Percentiles rank a stretch among this genome's conserved stretches.
phyloP scores from a whole-genome alignment of 345 rosid species.

The Brassica rapa region DNA sequence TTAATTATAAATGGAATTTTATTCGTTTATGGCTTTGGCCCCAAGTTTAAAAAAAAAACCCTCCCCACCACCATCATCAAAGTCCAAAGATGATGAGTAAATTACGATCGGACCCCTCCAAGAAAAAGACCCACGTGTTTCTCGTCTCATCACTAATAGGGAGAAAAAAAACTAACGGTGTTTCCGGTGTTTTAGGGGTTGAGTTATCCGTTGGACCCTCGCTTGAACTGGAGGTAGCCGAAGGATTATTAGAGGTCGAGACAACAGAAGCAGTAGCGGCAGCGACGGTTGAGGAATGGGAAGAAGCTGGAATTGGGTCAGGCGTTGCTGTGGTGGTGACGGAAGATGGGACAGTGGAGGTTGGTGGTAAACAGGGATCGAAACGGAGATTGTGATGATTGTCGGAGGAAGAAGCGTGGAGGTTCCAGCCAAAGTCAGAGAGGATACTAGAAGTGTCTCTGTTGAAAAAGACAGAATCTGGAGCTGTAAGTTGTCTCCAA shows the following conservation, averaged over 20 bases:
- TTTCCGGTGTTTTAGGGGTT: constrained; percentile 63
- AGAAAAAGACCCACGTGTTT: constrained; percentile 24
- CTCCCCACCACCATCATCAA: constrained; percentile 6
- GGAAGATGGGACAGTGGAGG: neutral
- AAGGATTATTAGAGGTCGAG: constrained; percentile 60
- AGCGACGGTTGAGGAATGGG: constrained; percentile 20
- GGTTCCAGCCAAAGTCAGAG: constrained; percentile 71
- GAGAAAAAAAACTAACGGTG: constrained; percentile 70
- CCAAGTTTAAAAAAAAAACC: constrained; percentile 5
- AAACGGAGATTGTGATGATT: neutral
- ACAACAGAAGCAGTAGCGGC: neutral
- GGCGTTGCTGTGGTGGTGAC: neutral
- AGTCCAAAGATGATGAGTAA: constrained; percentile 14
- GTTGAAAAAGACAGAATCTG: constrained; percentile 60
- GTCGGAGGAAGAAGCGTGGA: constrained; percentile 32
- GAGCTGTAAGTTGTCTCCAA: constrained; percentile 43
- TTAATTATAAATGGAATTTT: neutral
- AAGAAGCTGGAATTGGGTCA: neutral
- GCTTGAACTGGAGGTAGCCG: constrained; percentile 78
- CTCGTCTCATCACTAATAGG: constrained; percentile 8
- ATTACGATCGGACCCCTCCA: constrained; percentile 49
- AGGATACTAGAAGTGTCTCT: constrained; percentile 52
- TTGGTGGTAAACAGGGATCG: neutral
- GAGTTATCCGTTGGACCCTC: constrained; percentile 83
- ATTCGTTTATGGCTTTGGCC: constrained; percentile 18